Evolutionary conservation across 495 filamentous ascomycete species (phyloP), one percentile per base, ranked within the genome.

Genomic region (Podospora anserina): DNA sequence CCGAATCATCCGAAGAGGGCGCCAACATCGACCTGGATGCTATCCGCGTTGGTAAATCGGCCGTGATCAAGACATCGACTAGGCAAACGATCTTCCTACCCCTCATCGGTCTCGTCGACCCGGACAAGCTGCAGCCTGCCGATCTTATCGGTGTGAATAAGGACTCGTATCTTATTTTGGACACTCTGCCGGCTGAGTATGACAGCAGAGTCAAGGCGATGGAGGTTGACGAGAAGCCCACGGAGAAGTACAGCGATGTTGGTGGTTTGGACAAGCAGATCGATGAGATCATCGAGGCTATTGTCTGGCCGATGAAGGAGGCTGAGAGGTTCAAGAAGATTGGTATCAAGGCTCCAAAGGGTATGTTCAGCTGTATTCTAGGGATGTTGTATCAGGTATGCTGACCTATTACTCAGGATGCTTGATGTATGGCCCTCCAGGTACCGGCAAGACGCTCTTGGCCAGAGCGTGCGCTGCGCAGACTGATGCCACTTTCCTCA

Each of bases 301-400:
- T 99, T 30, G 95, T 99, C 61, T 97, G 92, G 96, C 95, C 95
- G 6, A 99, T 99, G 95, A 97, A 98, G 86, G 93, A 98, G 83
- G 93, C 95, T 5, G 96, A 98, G 73, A 86, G 92, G 61, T 99
- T 99, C 82, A 98, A 97, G 87, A 97, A 96, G 86, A 96, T 99
- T 69, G 95, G 95, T 69, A 98, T 99, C 84, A 99, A 99, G 83
- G 93, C 95, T n/a, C 95, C 95, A 7, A 99, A 99, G 80, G 95
- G 95, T 97, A 88, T 67, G 78, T 70, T 5, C 7, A 5, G 7
- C 9, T 5, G 2, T 7, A 15, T 16, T 4, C 32, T 44, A 23
- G 60, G 20, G 59, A 28, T 20, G 44, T 32, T 57, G 27, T 34
- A 68, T 71, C 49, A 69, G 66, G 11, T 7, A 5, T 63, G 0